Evolutionary conservation across 1,139 yeast species (phyloP).

Genomic region (Pichia sorboxylosa): DNA sequence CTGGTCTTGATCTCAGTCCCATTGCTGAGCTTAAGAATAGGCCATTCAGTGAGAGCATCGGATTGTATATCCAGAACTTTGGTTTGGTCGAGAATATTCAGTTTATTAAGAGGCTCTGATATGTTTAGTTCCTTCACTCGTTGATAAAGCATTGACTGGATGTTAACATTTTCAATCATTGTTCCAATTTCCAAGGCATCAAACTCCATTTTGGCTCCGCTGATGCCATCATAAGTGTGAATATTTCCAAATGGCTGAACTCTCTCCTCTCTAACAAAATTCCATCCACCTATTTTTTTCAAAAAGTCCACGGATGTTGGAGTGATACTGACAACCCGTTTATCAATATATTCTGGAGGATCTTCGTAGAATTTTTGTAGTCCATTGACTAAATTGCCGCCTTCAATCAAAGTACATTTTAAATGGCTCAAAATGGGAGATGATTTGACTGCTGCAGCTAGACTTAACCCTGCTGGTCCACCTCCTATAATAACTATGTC

Average conservation of each 20-base stretch:
- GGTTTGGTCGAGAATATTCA: constrained; percentile 48
- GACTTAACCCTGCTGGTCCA: constrained; percentile 92
- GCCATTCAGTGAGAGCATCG: constrained; percentile 49
- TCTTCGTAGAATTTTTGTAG: constrained; percentile 39
- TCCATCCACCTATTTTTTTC: constrained; percentile 67
- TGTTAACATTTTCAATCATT: constrained; percentile 80
- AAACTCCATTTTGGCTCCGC: constrained; percentile 59
- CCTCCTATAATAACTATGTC: constrained; percentile 93
- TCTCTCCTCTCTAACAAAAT: constrained; percentile 53
- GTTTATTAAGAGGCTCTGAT: constrained; percentile 11
- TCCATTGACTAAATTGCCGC: constrained; percentile 38
- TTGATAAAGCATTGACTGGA: constrained; percentile 59
- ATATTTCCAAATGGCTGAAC: constrained; percentile 71
- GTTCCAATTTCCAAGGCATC: constrained; percentile 59
- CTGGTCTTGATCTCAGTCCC: constrained; percentile 61
- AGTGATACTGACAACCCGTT: constrained; percentile 77
- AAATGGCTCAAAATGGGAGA: constrained; percentile 52
- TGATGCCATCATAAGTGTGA: constrained; percentile 77
- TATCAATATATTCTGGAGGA: constrained; percentile 57
- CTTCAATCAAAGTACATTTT: constrained; percentile 64
- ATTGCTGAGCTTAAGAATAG: constrained; percentile 54
- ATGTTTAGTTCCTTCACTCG: constrained; percentile 41
- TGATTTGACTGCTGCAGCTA: constrained; percentile 64
- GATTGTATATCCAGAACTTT: constrained; percentile 46
- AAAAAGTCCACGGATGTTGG: constrained; percentile 65